Conservation (phyloP, 176 grass and related monocot genomes). For the Eragrostis nindensis region DNA sequence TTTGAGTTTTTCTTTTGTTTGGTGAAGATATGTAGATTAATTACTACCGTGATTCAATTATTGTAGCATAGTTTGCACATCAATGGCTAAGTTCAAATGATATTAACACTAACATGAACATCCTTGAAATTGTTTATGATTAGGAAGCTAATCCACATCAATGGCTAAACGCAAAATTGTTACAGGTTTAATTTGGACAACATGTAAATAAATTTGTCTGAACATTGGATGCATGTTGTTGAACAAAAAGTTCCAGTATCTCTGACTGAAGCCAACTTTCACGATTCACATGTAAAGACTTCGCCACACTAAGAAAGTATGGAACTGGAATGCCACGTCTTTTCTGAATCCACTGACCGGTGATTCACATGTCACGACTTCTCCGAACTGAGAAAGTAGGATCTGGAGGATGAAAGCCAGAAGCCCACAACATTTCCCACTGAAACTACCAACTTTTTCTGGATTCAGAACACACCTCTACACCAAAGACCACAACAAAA, state of each 20-base stretch:
- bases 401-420: background rate
- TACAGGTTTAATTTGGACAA: background rate
- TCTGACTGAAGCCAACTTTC: background rate
- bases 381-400: background rate
- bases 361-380: background rate
- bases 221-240: background rate
- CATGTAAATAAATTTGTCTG: background rate
- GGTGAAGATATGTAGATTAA: no score
- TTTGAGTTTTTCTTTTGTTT: no score
- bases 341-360: no score
- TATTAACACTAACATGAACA: no score
- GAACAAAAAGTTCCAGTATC: background rate
- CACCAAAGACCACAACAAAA: slow-evolving; percentile 2
- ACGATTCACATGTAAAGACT: background rate
- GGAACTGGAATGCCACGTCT: no score
- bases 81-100: no score
- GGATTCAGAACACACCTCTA: background rate
- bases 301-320: no score
- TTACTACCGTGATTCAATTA: no score
- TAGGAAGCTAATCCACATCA: no score
- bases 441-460: background rate
- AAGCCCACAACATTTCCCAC: background rate
- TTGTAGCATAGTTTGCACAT: no score
- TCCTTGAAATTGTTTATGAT: no score
- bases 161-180: no score